A percentile compares a stretch with the other conserved stretches of the same genome.
These are phyloP conservation scores for Ustilago vetiveriae DNA, from an alignment of 1,284 basidiomycete species.

Conservation along the genomic window DNA sequence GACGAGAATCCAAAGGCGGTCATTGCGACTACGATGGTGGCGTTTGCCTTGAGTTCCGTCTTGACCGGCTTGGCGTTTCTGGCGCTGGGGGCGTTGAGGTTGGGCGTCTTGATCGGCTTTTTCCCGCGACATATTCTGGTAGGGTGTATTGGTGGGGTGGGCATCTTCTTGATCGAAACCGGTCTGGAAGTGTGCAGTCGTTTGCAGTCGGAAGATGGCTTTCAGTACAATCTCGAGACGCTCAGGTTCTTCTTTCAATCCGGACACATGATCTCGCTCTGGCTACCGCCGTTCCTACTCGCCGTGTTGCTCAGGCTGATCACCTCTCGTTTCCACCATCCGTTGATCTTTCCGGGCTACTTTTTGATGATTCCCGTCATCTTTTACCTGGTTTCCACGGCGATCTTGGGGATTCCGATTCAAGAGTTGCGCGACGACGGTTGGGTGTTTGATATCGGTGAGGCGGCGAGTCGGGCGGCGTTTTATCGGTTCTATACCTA, in stretches of 20 bases:
- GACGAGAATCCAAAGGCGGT: constrained; percentile 77
- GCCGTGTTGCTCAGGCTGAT: constrained; percentile 83
- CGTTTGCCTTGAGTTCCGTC: constrained; percentile 88
- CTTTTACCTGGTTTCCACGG: constrained; percentile 81
- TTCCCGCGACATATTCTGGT: constrained; percentile 88
- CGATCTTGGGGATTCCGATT: constrained; percentile 75
- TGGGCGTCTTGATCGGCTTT: constrained; percentile 90
- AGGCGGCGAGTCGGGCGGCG: constrained; percentile 52
- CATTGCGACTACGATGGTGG: constrained; percentile 88
- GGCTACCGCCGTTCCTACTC: constrained; percentile 79
- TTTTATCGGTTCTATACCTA: constrained; percentile 67
- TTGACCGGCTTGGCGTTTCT: constrained; percentile 75
- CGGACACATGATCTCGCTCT: constrained; percentile 75
- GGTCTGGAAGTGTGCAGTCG: constrained; percentile 81
- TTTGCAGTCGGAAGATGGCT: constrained; percentile 79
- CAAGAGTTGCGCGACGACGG: constrained; percentile 74
- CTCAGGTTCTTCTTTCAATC: constrained; percentile 70
- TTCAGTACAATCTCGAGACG: constrained; percentile 76
- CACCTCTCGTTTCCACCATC: constrained; percentile 82
- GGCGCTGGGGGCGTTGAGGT: constrained; percentile 75
- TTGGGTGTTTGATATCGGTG: constrained; percentile 88
- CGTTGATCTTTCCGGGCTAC: constrained; percentile 88
- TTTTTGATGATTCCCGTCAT: constrained; percentile 84
- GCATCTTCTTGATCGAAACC: constrained; percentile 77
- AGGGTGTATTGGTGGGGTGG: constrained; percentile 94